Evolutionary conservation across 2,329 filamentous ascomycete species (phyloP).

Genomic region (Botryotinia calthae): DNA sequence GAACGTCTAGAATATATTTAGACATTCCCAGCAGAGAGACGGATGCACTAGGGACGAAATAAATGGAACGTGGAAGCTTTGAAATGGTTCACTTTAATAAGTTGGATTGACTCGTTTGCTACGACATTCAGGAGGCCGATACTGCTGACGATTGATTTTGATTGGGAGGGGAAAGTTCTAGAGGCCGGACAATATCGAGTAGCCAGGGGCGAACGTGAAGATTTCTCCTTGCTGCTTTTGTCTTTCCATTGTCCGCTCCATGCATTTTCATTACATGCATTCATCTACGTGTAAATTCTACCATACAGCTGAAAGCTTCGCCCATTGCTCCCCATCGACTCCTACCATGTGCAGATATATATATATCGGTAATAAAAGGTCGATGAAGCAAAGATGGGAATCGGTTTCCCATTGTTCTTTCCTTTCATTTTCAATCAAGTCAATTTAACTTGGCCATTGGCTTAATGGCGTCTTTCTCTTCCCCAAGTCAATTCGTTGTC

Average conservation of each 20-base stretch:
- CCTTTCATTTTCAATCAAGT: neutral
- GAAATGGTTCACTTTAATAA: neutral
- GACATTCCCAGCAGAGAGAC: neutral
- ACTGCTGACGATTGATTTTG: conserved; percentile 3
- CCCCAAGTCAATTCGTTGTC: neutral
- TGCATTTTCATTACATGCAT: neutral
- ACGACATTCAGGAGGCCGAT: neutral
- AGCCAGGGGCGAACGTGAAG: neutral
- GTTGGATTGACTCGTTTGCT: neutral
- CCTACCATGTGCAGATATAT: neutral
- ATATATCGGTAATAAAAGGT: neutral
- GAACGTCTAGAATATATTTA: neutral
- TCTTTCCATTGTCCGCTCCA: neutral
- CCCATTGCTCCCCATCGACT: neutral
- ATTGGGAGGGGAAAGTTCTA: conserved; percentile 15
- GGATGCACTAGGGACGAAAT: neutral
- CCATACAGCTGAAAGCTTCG: neutral
- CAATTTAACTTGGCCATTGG: neutral
- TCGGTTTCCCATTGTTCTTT: neutral
- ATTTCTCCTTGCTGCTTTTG: conserved; percentile 5
- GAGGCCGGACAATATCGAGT: neutral
- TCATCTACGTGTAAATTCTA: neutral
- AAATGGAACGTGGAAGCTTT: neutral
- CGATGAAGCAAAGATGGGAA: neutral
- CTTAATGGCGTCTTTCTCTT: neutral